These are phyloP conservation scores for Fusarium sambucinum DNA, from an alignment of 2,329 filamentous ascomycete genomes.

Conservation along the genomic window DNA sequence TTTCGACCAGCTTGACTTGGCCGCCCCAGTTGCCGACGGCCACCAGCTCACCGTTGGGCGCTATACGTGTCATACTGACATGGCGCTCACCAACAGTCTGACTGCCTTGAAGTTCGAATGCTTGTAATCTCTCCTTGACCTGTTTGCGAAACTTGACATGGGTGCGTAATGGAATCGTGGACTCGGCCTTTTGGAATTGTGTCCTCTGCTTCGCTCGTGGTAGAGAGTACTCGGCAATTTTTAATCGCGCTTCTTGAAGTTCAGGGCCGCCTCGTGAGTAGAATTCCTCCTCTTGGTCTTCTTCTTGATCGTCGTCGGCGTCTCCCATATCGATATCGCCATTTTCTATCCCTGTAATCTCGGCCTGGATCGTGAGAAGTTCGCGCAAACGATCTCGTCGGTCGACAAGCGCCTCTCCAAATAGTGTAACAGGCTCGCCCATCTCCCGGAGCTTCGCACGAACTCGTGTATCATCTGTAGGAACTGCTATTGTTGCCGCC, in stretches of 20 bases:
- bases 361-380: slow-evolving; percentile 78
- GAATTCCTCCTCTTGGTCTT: slow-evolving; percentile 90
- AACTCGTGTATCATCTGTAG: slow-evolving; percentile 91
- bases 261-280: slow-evolving; percentile 86
- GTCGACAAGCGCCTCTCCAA: slow-evolving; percentile 89
- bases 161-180: slow-evolving; percentile 84
- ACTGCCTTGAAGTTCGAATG: slow-evolving; percentile 91
- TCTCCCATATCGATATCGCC: slow-evolving; percentile 74
- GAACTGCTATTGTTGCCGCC: slow-evolving; percentile 89
- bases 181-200: slow-evolving; percentile 82
- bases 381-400: slow-evolving; percentile 88
- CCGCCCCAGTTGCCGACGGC: slow-evolving; percentile 96
- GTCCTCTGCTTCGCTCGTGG: slow-evolving; percentile 83
- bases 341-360: slow-evolving; percentile 67
- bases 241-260: slow-evolving; percentile 79
- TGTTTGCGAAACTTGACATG: slow-evolving; percentile 93
- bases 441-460: slow-evolving; percentile 83
- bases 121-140: slow-evolving; percentile 83
- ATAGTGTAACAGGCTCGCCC: slow-evolving; percentile 93
- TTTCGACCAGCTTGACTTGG: slow-evolving; percentile 84
- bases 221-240: slow-evolving; percentile 86
- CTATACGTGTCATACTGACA: slow-evolving; percentile 90
- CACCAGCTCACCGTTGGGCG: slow-evolving; percentile 84
- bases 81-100: slow-evolving; percentile 93
- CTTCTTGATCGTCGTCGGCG: slow-evolving; percentile 70